Conservation (phyloP, 441 rosid species). For the Gossypium schwendimanii region DNA sequence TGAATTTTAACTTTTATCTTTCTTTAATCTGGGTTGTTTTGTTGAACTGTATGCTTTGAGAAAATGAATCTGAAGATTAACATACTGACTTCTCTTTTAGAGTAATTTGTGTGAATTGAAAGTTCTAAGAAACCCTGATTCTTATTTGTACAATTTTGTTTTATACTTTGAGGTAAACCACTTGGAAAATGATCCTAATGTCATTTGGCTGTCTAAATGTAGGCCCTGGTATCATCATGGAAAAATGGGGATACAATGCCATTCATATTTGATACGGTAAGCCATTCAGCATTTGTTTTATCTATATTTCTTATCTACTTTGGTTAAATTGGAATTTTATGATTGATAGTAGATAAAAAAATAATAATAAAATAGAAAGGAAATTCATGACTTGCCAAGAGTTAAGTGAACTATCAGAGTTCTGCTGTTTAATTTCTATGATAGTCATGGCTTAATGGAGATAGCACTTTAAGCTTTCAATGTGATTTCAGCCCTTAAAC, state of each 20-base stretch:
- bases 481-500: background rate
- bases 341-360: background rate
- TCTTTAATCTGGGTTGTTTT: background rate
- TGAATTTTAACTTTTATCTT: constrained; percentile 1
- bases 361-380: background rate
- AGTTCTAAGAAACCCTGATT: constrained; percentile 4
- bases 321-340: background rate
- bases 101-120: background rate
- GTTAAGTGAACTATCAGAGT: background rate
- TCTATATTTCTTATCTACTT: background rate
- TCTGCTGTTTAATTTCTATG: background rate
- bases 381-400: background rate
- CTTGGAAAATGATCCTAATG: constrained; percentile 2
- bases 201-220: constrained; percentile 21
- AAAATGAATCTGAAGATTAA: background rate
- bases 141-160: background rate
- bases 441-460: constrained; percentile 6
- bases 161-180: background rate
- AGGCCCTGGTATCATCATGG: constrained; percentile 90
- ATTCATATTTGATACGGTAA: constrained; percentile 84
- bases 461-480: background rate
- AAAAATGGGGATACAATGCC: constrained; percentile 84
- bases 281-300: background rate
- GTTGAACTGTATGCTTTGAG: background rate
- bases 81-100: background rate